A percentile compares a stretch with the other conserved stretches of the same genome.
These are phyloP conservation scores for Meyerozyma carpophila DNA, from an alignment of 1,139 yeast genomes.

Conservation along the genomic window DNA sequence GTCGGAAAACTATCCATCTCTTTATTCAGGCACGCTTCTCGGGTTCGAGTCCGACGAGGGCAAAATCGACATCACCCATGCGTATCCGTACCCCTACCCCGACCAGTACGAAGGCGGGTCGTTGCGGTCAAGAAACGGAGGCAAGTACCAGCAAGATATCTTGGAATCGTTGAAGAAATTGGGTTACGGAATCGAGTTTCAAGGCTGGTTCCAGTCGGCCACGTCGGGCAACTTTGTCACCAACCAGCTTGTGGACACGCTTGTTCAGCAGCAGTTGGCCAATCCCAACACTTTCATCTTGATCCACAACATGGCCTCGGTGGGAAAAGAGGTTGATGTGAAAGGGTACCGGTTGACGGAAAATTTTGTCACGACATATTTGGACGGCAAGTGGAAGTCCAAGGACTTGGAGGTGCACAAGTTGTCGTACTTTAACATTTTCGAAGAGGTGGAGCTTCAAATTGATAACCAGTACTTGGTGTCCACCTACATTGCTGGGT, in stretches of 20 bases:
- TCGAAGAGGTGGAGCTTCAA: conserved; percentile 66
- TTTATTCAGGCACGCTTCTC: conserved; percentile 70
- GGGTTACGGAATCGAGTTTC: conserved; percentile 66
- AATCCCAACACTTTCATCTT: conserved; percentile 64
- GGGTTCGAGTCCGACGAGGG: conserved; percentile 66
- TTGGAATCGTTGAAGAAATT: conserved; percentile 57
- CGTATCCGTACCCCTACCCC: conserved; percentile 58
- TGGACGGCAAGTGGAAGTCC: conserved; percentile 60
- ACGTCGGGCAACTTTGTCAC: conserved; percentile 66
- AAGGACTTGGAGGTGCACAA: conserved; percentile 58
- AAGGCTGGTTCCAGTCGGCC: conserved; percentile 81
- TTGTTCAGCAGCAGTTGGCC: conserved; percentile 59
- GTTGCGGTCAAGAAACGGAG: conserved; percentile 54
- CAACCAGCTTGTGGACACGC: conserved; percentile 59
- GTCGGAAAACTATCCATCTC: conserved; percentile 60
- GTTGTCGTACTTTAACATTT: conserved; percentile 61
- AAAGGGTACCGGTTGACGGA: conserved; percentile 68
- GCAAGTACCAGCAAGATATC: conserved; percentile 67
- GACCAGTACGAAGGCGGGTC: conserved; percentile 53
- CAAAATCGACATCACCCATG: conserved; percentile 50
- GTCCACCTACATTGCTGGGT: conserved; percentile 34
- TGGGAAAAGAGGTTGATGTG: conserved; percentile 59
- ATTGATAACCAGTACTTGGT: conserved; percentile 52
- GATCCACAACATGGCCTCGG: conserved; percentile 69
- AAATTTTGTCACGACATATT: conserved; percentile 53